These are phyloP conservation scores for Leucocoprinus birnbaumii DNA, from an alignment of 768 basidiomycete species.

Conservation along the genomic window DNA sequence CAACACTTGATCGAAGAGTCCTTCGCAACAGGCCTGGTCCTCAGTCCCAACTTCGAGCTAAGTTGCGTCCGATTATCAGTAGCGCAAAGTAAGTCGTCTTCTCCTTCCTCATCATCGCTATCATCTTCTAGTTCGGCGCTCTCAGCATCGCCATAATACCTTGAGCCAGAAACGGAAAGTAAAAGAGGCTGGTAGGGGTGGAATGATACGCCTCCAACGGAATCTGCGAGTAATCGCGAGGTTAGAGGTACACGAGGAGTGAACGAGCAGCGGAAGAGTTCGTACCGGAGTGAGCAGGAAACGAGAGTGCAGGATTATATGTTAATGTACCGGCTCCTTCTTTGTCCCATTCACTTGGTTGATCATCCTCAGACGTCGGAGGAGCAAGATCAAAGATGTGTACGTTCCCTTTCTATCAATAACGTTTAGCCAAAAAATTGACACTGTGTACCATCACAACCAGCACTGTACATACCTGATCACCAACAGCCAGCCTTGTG, in stretches of 20 bases:
- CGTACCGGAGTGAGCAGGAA: conserved; percentile 56
- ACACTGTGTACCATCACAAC: background rate
- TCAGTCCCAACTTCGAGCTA: conserved; percentile 10
- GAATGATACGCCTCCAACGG: conserved; percentile 70
- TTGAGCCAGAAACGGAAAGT: conserved; percentile 72
- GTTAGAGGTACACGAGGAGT: background rate
- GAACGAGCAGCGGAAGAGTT: too few species aligned
- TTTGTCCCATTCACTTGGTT: background rate
- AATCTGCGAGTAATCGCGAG: conserved; percentile 42
- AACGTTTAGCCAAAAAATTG: too few species aligned
- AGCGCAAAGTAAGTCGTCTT: too few species aligned
- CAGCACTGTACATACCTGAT: conserved; percentile 47
- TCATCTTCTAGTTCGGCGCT: conserved; percentile 18
- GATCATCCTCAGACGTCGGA: conserved; percentile 10
- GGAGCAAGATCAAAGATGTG: conserved; percentile 51
- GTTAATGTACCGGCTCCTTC: conserved; percentile 14
- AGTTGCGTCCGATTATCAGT: too few species aligned
- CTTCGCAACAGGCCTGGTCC: conserved; percentile 21
- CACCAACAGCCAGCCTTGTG: conserved; percentile 59
- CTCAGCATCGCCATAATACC: conserved; percentile 47
- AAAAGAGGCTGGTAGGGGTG: conserved; percentile 61
- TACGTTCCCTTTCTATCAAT: conserved; percentile 59
- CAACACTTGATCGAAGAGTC: conserved; percentile 33
- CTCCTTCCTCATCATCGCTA: background rate
- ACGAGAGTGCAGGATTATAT: conserved; percentile 31